Base-by-base conservation (phyloP, 345 rosid genomes). In the Aurinia saxatilis region DNA sequence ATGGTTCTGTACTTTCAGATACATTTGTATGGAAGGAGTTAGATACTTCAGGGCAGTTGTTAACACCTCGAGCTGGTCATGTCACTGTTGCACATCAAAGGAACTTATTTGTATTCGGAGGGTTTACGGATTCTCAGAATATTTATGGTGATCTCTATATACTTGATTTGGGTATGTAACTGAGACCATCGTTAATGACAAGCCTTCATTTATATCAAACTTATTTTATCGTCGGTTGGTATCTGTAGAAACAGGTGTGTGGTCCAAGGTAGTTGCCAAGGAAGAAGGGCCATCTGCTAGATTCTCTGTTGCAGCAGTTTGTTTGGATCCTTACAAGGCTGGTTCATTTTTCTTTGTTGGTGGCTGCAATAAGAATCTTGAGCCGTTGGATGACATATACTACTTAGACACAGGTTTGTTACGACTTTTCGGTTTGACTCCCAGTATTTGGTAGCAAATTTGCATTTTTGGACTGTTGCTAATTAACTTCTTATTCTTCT, bases 51-150 rank as follows among this genome's bases (percentile, higher is more conserved):
- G 99, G 99, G 66, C 81, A 80, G 72, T 60, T 73, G 58, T 60
- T 93, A 76, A 71, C 97, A 52, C 92, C 99, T 57, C 87, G 99
- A 74, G 97, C 97, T 38, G 97, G 97, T 10, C 97, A 93, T 77
- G 79, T 88, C 6, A 80, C 96, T 29, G 76, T 86, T 80, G 77
- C 90, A 56, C 68, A 84, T 55, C 87, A 95, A 73, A 87, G 82
- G 80, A 78, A 81, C 67, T 79, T 93, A 64, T 80, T 82, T 77
- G 96, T 93, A 27, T 93, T 87, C 73, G 99, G 99, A 65, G 97
- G 99, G 75, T 90, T 82, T 75, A 82, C 96, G 0, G 84, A 85
- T 67, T 82, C 92, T 36, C 96, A 87, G 70, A 81, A 83, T 62
- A 81, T 87, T 12, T 87, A 85, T 7, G 81, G 83, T 72, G 97